These are phyloP conservation scores for Botrytis deweyae DNA, from an alignment of 2,329 filamentous ascomycete genomes.

Conservation along the genomic window DNA sequence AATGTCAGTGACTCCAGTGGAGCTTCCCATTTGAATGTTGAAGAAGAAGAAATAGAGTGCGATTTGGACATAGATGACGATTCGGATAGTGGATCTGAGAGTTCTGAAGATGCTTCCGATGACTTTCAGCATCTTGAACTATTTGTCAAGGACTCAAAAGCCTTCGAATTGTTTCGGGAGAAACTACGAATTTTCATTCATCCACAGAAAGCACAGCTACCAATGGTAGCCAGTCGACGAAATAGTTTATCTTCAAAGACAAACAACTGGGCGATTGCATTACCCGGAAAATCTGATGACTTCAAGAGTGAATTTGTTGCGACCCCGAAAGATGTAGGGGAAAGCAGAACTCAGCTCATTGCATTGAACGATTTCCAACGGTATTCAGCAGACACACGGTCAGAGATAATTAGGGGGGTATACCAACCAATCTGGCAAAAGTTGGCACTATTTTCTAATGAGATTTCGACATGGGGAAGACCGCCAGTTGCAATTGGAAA, in stretches of 20 bases:
- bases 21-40: neutral
- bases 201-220: neutral
- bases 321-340: neutral
- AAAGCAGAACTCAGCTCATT: neutral
- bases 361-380: neutral
- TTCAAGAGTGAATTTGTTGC: neutral
- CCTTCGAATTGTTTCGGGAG: slow-evolving; percentile 16
- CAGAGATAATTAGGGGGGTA: neutral
- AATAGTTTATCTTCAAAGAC: neutral
- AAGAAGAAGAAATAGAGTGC: neutral
- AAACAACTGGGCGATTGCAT: neutral
- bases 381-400: neutral
- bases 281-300: neutral
- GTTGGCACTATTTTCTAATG: neutral
- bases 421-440: neutral
- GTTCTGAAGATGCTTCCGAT: slow-evolving; percentile 6
- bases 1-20: neutral
- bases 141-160: slow-evolving; percentile 24
- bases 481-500: slow-evolving; percentile 18
- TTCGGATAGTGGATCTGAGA: slow-evolving; percentile 6
- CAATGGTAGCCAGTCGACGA: neutral
- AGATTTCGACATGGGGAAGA: neutral
- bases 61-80: slow-evolving; percentile 1
- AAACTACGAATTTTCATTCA: slow-evolving; percentile 21
- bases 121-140: slow-evolving; percentile 19